These are phyloP conservation scores for Candida rishiriensis DNA, from an alignment of 805 yeast species.

Conservation along the genomic window DNA sequence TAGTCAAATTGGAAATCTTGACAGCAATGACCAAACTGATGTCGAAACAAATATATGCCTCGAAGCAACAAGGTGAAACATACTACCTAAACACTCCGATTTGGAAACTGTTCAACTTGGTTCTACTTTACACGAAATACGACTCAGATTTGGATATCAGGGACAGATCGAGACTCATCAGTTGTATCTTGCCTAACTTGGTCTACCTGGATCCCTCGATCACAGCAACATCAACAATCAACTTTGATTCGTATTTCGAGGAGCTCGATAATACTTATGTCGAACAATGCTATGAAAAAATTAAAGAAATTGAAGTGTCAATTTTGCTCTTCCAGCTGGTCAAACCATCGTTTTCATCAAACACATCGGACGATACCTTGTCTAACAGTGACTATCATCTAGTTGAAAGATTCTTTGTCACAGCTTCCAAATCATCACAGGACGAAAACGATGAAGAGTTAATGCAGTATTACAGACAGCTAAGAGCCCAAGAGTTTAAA, in stretches of 20 bases:
- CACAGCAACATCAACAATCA: slow-evolving; percentile 13
- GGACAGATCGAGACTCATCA: slow-evolving; percentile 76
- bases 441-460: slow-evolving; percentile 18
- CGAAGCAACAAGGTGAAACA: slow-evolving; percentile 24
- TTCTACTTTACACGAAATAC: slow-evolving; percentile 60
- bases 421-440: slow-evolving; percentile 9
- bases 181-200: slow-evolving; percentile 49
- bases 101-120: slow-evolving; percentile 54
- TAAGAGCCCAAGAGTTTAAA: slow-evolving; percentile 31
- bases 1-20: slow-evolving; percentile 67
- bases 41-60: slow-evolving; percentile 47
- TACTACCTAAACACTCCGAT: slow-evolving; percentile 35
- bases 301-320: slow-evolving; percentile 25
- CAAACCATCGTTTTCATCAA: slow-evolving; percentile 17
- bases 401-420: slow-evolving; percentile 5
- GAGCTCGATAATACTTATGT: slow-evolving; percentile 4
- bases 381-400: background rate
- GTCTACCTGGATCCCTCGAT: slow-evolving; percentile 31
- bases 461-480: slow-evolving; percentile 23
- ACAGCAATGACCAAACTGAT: slow-evolving; percentile 70
- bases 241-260: slow-evolving; percentile 16
- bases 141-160: slow-evolving; percentile 76
- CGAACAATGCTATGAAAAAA: slow-evolving; percentile 17
- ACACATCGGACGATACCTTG: background rate
- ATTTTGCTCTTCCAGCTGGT: slow-evolving; percentile 26